Evolutionary conservation across 768 basidiomycete genomes (phyloP).

Genomic region (Tylopilus sp.): DNA sequence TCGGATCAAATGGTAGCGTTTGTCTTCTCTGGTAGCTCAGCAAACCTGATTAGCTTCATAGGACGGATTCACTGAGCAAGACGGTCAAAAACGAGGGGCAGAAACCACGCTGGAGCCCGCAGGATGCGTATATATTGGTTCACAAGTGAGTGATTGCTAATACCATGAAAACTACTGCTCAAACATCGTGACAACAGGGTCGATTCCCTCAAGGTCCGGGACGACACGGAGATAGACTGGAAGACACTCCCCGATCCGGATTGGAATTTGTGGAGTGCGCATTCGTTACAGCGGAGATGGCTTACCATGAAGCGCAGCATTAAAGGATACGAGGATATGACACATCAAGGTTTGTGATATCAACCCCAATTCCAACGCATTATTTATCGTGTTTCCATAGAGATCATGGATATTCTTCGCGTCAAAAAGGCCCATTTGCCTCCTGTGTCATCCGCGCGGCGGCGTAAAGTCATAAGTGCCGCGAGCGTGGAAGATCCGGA

Average conservation of each 20-base stretch:
- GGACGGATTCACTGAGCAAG: slow-evolving; percentile 76
- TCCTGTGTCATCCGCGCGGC: slow-evolving; percentile 33
- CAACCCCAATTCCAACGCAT: neutral
- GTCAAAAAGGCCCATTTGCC: slow-evolving; percentile 68
- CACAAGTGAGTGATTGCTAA: slow-evolving; percentile 53
- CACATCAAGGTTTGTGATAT: slow-evolving; percentile 58
- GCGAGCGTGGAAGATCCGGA: slow-evolving; percentile 45
- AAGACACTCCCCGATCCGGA: slow-evolving; percentile 66
- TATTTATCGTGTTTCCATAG: slow-evolving; percentile 35
- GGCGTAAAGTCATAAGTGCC: slow-evolving; percentile 53
- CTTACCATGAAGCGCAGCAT: slow-evolving; percentile 72
- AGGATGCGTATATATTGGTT: slow-evolving; percentile 77
- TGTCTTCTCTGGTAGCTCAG: neutral
- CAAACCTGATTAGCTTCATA: slow-evolving; percentile 23
- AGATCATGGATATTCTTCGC: slow-evolving; percentile 78
- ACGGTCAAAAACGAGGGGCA: slow-evolving; percentile 69
- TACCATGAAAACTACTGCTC: neutral
- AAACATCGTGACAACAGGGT: slow-evolving; percentile 43
- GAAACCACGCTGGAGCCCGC: slow-evolving; percentile 68
- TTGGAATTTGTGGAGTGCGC: slow-evolving; percentile 86
- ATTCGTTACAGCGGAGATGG: slow-evolving; percentile 78
- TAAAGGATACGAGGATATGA: slow-evolving; percentile 78
- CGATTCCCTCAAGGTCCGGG: slow-evolving; percentile 66
- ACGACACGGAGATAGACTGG: slow-evolving; percentile 87
- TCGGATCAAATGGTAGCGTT: slow-evolving; percentile 77